Percentiles rank a stretch among this genome's conserved stretches.
phyloP scores from a whole-genome alignment of 768 basidiomycete species.

The Suillus bovinus region DNA sequence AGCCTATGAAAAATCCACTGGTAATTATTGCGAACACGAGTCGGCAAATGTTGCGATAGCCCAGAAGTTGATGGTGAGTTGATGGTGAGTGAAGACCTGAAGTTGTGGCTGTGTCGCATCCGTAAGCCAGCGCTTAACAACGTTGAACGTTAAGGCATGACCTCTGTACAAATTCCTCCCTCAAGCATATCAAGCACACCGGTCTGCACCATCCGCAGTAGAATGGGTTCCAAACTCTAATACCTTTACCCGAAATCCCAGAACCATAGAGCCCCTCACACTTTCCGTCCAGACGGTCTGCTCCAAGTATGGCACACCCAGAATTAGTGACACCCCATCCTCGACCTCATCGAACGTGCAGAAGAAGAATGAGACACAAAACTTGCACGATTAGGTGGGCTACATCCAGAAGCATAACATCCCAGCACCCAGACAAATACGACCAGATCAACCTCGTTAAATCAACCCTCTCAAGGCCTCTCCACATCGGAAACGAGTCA shows the following conservation, averaged over 20 bases:
- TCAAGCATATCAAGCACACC: not conserved
- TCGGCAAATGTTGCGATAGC: not conserved
- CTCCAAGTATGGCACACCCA: slow-evolving; percentile 38
- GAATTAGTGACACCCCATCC: slow-evolving; percentile 46
- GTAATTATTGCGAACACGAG: not conserved
- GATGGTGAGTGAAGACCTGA: too few relatives aligned
- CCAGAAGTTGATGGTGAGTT: not conserved
- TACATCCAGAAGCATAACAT: slow-evolving; percentile 47
- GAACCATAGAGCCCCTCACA: slow-evolving; percentile 9
- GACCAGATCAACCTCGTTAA: slow-evolving; percentile 47
- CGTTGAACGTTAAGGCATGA: too few relatives aligned
- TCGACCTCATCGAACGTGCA: slow-evolving; percentile 40
- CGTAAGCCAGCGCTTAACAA: too few relatives aligned
- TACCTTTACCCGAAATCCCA: not conserved
- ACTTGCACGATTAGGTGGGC: slow-evolving; percentile 44
- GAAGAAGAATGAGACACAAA: slow-evolving; percentile 42
- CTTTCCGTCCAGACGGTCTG: slow-evolving; percentile 32
- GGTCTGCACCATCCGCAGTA: not conserved
- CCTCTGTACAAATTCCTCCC: too few relatives aligned
- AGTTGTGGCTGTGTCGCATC: not conserved
- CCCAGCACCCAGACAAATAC: slow-evolving; percentile 52
- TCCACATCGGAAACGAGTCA: slow-evolving; percentile 21
- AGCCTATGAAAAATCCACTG: not conserved
- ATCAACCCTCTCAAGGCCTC: slow-evolving; percentile 8
- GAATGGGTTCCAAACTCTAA: not conserved